Base-by-base conservation (phyloP, 768 basidiomycete species). In the Tulasnella sp. region DNA sequence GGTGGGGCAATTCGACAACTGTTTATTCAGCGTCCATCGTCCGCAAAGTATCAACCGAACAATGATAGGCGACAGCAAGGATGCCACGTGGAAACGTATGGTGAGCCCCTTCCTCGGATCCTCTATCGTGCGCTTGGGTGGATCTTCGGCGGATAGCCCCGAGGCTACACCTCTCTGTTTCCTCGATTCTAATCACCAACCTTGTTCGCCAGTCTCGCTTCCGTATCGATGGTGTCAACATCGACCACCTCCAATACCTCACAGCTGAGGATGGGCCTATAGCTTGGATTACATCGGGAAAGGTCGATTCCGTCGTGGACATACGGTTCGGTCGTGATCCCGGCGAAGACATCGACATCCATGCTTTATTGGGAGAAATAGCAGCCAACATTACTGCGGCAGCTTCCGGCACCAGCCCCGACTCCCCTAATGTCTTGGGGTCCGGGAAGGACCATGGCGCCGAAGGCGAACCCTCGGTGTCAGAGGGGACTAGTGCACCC, bases 1-100 rank as follows among this genome's bases (percentile, higher is more conserved):
- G 54, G 97, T 97, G 11, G 97, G 97, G 4, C 97, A 99, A 82
- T 93, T 95, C 78, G 97, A 99, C 82, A 98, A 98, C 81, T 99
- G 97, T 80, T 82, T 99, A 25, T 97, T 97, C 85, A 98, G 96
- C 81, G 82, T 99, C 78, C 97, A 99, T 81, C 92, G 91, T 81
- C 97, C 97, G 7, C 97, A 98, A 84, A 97, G 94, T 81, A 93
- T 99, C 71, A 94, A 96, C 1, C 86, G 94, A 78, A 95, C 94
- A 5, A 94, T 90, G 68, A 91, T 94, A 81, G 92, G 90, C 80
- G 95, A 97, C 77, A 81, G 93, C 39, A 89, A 91, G 81, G 91
- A 95, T 81, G 90, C 90, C 22, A 88, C 91, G 77, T 96, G 94
- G 91, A 90, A 89, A 12, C 87, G 93, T 71, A 95, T 98, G 95